A percentile compares a stretch with the other conserved stretches of the same genome.
phyloP scores from a whole-genome alignment of 768 basidiomycete genomes.

The Boletus rubroflammeus region DNA sequence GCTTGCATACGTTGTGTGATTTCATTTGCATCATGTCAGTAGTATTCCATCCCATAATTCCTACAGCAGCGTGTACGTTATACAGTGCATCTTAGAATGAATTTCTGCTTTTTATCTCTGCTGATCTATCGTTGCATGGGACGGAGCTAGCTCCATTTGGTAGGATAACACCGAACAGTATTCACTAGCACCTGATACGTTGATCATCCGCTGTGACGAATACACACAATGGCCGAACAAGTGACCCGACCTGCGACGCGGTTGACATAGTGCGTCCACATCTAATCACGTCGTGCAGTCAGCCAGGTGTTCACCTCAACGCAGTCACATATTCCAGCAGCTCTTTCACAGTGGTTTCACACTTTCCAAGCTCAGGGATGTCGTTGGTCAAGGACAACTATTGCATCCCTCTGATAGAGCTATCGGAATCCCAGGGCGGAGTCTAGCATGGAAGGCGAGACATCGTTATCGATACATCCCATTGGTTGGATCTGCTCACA shows the following conservation, averaged over 20 bases:
- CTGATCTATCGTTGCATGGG: neutral
- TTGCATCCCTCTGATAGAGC: slow-evolving; percentile 41
- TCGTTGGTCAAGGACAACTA: slow-evolving; percentile 57
- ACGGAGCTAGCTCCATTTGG: neutral
- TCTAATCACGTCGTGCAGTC: neutral
- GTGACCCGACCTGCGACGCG: slow-evolving; percentile 22
- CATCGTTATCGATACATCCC: slow-evolving; percentile 5
- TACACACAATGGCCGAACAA: slow-evolving; percentile 24
- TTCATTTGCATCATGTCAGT: slow-evolving; percentile 30
- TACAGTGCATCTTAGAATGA: slow-evolving; percentile 30
- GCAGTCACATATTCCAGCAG: slow-evolving; percentile 41
- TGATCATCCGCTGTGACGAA: neutral
- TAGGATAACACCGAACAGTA: neutral
- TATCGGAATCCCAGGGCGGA: slow-evolving; percentile 64
- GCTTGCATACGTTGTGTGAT: slow-evolving; percentile 22
- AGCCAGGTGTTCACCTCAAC: slow-evolving; percentile 3
- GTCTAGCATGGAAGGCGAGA: slow-evolving; percentile 78
- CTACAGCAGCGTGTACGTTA: slow-evolving; percentile 29
- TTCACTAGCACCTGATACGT: neutral
- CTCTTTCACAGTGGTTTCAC: slow-evolving; percentile 52
- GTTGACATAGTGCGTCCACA: slow-evolving; percentile 24
- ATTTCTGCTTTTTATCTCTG: slow-evolving; percentile 5
- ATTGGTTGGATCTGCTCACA: slow-evolving; percentile 19
- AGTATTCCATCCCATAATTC: slow-evolving; percentile 32
- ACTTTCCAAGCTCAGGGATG: slow-evolving; percentile 65